A percentile compares a stretch with the other conserved stretches of the same genome.
Evolutionary conservation across 2,329 filamentous ascomycete species (phyloP).

Genomic region (Aspergillus fijiensis): DNA sequence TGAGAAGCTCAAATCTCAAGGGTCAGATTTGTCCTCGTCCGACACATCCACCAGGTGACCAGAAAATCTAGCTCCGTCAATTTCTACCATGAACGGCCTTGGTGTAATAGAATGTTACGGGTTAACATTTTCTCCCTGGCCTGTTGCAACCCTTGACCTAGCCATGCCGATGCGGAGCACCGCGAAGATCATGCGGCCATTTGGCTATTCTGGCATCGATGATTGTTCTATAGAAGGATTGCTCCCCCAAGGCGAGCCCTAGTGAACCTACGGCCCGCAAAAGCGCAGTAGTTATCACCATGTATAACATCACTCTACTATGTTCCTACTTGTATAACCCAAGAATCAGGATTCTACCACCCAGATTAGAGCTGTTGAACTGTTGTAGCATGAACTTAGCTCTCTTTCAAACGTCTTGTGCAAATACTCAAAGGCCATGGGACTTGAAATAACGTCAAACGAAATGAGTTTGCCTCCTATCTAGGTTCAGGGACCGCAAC

Average conservation of each 20-base stretch:
- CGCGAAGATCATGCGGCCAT: not conserved
- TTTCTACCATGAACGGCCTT: not conserved
- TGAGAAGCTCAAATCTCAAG: slow-evolving; percentile 29
- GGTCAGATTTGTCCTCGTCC: not conserved
- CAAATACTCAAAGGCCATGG: not conserved
- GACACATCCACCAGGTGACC: slow-evolving; percentile 4
- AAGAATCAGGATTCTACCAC: not conserved
- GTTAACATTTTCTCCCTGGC: not conserved
- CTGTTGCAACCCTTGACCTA: not conserved
- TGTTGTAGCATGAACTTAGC: not conserved
- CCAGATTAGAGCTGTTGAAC: not conserved
- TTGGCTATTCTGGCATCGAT: not conserved
- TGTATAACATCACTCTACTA: not conserved
- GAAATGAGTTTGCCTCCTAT: not conserved
- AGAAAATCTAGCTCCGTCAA: not conserved
- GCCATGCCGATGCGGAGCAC: not conserved
- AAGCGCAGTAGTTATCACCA: not conserved
- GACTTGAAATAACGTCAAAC: not conserved
- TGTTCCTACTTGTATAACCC: not conserved
- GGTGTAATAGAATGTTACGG: not conserved
- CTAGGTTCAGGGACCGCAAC: not conserved
- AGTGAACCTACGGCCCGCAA: not conserved
- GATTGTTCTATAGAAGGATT: not conserved
- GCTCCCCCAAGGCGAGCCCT: not conserved
- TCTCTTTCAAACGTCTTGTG: not conserved